Conservation (phyloP, 495 filamentous ascomycete genomes). For the Hamigera avellanea region DNA sequence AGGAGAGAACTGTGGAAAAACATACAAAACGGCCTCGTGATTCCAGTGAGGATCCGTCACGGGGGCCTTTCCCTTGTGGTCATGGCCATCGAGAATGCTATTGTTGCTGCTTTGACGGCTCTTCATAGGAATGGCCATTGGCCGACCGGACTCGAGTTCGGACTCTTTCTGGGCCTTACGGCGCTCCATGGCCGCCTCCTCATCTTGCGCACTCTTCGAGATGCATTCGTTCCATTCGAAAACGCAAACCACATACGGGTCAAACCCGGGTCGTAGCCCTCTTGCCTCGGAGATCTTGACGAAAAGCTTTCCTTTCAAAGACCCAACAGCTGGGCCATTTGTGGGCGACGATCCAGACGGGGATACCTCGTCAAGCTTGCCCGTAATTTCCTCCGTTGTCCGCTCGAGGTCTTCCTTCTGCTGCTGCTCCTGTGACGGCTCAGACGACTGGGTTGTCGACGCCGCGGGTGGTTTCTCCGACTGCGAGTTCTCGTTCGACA, state of each 20-base stretch:
- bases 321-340: constrained; percentile 51
- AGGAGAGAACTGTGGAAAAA: constrained; percentile 10
- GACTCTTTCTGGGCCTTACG: constrained; percentile 43
- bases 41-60: constrained; percentile 91
- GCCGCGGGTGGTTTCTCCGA: constrained; percentile 23
- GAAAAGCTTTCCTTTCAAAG: constrained; percentile 76
- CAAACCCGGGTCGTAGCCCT: constrained; percentile 65
- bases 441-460: constrained; percentile 16
- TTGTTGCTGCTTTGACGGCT: constrained; percentile 93
- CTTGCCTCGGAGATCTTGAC: constrained; percentile 79
- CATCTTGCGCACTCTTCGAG: constrained; percentile 64
- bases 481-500: constrained; percentile 51
- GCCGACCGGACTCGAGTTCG: constrained; percentile 62
- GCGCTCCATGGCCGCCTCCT: constrained; percentile 26
- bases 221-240: constrained; percentile 96
- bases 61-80: constrained; percentile 52
- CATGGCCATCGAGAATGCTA: constrained; percentile 58
- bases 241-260: constrained; percentile 92
- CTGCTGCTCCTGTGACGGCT: constrained; percentile 8
- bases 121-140: constrained; percentile 93
- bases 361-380: constrained; percentile 34
- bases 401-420: constrained; percentile 16
- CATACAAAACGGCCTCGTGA: constrained; percentile 91
- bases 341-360: constrained; percentile 19
- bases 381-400: constrained; percentile 28